A percentile compares a stretch with the other conserved stretches of the same genome.
Evolutionary conservation across 805 yeast genomes (phyloP).

Genomic region (Lachancea fermentati): DNA sequence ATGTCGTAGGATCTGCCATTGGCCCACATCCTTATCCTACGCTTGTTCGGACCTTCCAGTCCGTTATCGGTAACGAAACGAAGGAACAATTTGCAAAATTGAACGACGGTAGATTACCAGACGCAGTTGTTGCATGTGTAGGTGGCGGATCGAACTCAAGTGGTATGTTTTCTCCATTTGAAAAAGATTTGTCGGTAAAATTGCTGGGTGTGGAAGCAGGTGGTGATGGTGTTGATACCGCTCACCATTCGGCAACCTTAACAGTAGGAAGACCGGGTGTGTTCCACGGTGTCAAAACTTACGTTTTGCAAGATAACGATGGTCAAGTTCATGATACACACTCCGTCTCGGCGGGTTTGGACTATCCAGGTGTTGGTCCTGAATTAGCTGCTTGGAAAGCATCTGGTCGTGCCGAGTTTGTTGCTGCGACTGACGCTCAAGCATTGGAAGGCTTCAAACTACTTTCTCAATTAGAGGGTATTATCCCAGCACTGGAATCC

Average conservation of each 20-base stretch:
- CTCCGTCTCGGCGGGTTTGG: constrained; percentile 96
- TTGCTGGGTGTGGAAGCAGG: constrained; percentile 97
- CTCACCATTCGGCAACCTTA: constrained; percentile 88
- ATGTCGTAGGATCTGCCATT: constrained; percentile 95
- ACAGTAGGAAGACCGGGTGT: constrained; percentile 97
- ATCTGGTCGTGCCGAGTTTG: constrained; percentile 84
- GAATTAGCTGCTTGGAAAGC: constrained; percentile 94
- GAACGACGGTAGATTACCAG: constrained; percentile 80
- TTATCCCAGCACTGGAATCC: constrained; percentile 96
- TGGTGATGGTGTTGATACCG: constrained; percentile 91
- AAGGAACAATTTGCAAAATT: constrained; percentile 79
- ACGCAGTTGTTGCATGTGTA: constrained; percentile 95
- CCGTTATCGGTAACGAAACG: constrained; percentile 93
- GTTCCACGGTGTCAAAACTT: constrained; percentile 95
- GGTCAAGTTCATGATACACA: constrained; percentile 98
- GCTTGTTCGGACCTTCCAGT: constrained; percentile 95
- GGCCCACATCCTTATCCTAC: constrained; percentile 99
- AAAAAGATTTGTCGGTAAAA: constrained; percentile 68
- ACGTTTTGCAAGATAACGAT: constrained; percentile 81
- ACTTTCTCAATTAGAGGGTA: constrained; percentile 91
- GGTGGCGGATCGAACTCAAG: constrained; percentile 99
- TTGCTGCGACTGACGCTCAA: constrained; percentile 93
- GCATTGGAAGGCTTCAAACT: constrained; percentile 87
- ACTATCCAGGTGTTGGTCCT: constrained; percentile 99
- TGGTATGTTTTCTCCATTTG: constrained; percentile 94